Percentiles rank a stretch among this genome's conserved stretches.
phyloP scores from a whole-genome alignment of 495 filamentous ascomycete genomes.

The Pseudoneurospora amorphoporcata region DNA sequence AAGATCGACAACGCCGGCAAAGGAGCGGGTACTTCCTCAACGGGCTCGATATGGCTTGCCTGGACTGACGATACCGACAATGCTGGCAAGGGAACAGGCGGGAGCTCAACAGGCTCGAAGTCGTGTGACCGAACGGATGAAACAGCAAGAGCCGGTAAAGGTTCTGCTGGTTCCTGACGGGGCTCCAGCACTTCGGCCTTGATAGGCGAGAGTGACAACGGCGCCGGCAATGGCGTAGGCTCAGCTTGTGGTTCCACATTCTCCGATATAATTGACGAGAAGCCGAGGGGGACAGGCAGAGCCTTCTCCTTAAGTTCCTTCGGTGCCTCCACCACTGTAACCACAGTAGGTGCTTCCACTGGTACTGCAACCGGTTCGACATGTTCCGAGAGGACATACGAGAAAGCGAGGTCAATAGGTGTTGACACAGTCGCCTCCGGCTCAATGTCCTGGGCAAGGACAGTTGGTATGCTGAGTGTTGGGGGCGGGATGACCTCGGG shows the following conservation, averaged over 20 bases:
- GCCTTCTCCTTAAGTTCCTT: background rate
- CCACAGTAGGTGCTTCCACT: background rate
- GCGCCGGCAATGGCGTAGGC: slow-evolving; percentile 7
- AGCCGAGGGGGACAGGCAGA: slow-evolving; percentile 4
- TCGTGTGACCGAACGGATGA: slow-evolving; percentile 21
- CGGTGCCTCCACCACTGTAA: slow-evolving; percentile 2
- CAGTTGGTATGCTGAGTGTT: slow-evolving; percentile 18
- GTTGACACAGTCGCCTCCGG: slow-evolving; percentile 5
- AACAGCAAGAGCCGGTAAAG: slow-evolving; percentile 16
- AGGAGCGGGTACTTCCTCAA: slow-evolving; percentile 1
- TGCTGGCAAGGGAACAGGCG: slow-evolving; percentile 2
- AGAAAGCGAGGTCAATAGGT: slow-evolving; percentile 5
- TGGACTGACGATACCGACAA: slow-evolving; percentile 23
- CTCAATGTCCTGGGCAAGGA: slow-evolving; percentile 19
- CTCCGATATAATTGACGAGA: slow-evolving; percentile 16
- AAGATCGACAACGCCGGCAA: slow-evolving; percentile 9
- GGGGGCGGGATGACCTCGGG: slow-evolving; percentile 5
- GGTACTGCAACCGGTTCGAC: slow-evolving; percentile 14
- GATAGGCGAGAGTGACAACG: slow-evolving; percentile 20
- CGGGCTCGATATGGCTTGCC: slow-evolving; percentile 25
- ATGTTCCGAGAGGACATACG: slow-evolving; percentile 5
- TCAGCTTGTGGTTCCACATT: slow-evolving; percentile 12
- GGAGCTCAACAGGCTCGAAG: slow-evolving; percentile 20
- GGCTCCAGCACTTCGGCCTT: slow-evolving; percentile 19
- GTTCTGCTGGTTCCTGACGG: slow-evolving; percentile 10